These are phyloP conservation scores for Mycena galericulata DNA, from an alignment of 768 basidiomycete genomes.

Conservation along the genomic window DNA sequence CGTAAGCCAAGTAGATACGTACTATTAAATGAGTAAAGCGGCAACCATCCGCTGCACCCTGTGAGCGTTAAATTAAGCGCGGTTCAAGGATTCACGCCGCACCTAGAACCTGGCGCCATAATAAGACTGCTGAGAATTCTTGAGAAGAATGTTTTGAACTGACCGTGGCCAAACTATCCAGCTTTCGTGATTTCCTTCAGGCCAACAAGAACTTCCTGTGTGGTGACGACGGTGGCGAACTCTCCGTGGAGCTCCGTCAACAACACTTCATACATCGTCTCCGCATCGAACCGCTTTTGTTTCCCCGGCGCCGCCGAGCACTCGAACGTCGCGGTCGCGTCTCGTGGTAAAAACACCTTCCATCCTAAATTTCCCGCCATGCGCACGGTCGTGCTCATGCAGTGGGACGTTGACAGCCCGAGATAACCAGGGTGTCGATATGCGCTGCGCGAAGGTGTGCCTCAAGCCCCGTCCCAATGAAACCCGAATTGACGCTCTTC, in stretches of 20 bases:
- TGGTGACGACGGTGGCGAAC: constrained; percentile 39
- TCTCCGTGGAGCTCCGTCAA: constrained; percentile 39
- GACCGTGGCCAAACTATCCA: too few species aligned
- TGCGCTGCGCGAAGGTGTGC: constrained; percentile 26
- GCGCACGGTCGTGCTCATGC: constrained; percentile 40
- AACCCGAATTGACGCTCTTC: constrained; percentile 40
- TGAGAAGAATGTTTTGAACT: too few species aligned
- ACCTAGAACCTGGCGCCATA: too few species aligned
- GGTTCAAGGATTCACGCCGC: too few species aligned
- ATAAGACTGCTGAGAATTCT: too few species aligned
- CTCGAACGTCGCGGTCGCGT: constrained; percentile 40
- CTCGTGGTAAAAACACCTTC: constrained; percentile 35
- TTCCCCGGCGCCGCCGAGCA: constrained; percentile 31
- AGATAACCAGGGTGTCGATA: constrained; percentile 38
- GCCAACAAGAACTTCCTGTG: constrained; percentile 28
- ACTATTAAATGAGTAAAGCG: too few species aligned
- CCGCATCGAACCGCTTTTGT: constrained; percentile 33
- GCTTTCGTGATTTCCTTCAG: neutral
- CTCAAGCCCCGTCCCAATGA: constrained; percentile 42
- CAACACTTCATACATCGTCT: constrained; percentile 40
- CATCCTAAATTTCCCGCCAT: constrained; percentile 42
- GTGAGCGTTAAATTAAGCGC: too few species aligned
- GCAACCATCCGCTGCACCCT: too few species aligned
- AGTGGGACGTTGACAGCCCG: constrained; percentile 40
- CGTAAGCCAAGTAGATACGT: too few species aligned